Conservation (phyloP, 805 yeast species). For the Saccharomycopsis selenospora region DNA sequence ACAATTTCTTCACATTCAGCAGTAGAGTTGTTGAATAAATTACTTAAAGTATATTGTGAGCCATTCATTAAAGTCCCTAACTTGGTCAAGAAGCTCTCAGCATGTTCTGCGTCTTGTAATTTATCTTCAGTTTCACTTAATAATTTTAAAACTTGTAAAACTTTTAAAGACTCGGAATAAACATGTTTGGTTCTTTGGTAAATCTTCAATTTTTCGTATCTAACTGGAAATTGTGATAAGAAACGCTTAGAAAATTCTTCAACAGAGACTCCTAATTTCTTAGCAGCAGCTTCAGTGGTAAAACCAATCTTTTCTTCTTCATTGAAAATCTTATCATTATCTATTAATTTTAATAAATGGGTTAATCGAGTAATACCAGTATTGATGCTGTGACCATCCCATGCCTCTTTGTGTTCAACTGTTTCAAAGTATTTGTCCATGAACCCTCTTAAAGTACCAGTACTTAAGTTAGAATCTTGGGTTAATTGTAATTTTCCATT, state of each 20-base stretch:
- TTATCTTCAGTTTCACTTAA: conserved; percentile 26
- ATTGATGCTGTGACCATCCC: conserved; percentile 42
- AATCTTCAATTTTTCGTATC: conserved; percentile 47
- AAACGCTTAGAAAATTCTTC: conserved; percentile 40
- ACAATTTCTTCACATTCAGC: conserved; percentile 48
- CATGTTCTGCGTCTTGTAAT: conserved; percentile 18
- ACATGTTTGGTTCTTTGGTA: conserved; percentile 58
- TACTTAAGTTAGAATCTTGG: conserved; percentile 43
- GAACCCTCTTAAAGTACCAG: conserved; percentile 60
- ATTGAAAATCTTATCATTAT: conserved; percentile 29
- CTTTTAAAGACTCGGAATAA: conserved; percentile 53
- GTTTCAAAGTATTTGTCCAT: conserved; percentile 42
- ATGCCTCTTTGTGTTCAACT: conserved; percentile 24
- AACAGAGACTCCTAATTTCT: conserved; percentile 33
- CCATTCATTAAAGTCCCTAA: conserved; percentile 54
- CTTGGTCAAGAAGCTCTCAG: conserved; percentile 31
- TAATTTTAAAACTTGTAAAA: conserved; percentile 40
- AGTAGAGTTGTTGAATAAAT: conserved; percentile 47
- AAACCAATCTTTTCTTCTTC: conserved; percentile 38
- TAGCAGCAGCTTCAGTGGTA: conserved; percentile 42
- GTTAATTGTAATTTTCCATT: conserved; percentile 37
- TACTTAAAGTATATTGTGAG: conserved; percentile 48
- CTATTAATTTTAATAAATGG: conserved; percentile 38
- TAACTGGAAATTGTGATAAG: conserved; percentile 49
- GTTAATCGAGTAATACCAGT: conserved; percentile 35